These are phyloP conservation scores for Centrapalus pauciflorus DNA, from an alignment of 129 eudicot genomes.

Conservation along the genomic window DNA sequence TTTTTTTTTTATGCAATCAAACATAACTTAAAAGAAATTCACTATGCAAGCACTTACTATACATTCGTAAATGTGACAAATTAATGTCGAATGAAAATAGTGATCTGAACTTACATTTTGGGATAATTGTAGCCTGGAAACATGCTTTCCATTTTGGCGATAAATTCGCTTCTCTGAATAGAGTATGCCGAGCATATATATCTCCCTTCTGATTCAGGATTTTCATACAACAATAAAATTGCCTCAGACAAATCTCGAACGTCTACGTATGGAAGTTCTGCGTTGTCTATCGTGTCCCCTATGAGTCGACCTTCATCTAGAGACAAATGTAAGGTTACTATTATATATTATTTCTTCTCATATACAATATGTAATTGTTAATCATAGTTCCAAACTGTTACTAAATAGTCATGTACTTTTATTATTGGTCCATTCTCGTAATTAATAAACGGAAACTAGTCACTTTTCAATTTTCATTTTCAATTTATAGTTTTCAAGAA, in stretches of 20 bases:
- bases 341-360: neutral
- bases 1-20: neutral
- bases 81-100: neutral
- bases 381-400: too few relatives aligned
- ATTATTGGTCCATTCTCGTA: too few relatives aligned
- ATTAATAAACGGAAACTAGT: too few relatives aligned
- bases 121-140: conserved; percentile 40
- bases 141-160: conserved; percentile 31
- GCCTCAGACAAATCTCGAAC: conserved; percentile 38
- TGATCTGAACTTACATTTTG: conserved; percentile 23
- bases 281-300: conserved; percentile 11
- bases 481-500: too few relatives aligned
- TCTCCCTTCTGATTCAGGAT: conserved; percentile 39
- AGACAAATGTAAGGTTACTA: neutral
- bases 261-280: conserved; percentile 18
- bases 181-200: conserved; percentile 36
- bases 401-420: too few relatives aligned
- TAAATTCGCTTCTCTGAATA: conserved; percentile 12
- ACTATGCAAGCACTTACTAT: neutral
- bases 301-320: conserved; percentile 23
- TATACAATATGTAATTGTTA: neutral
- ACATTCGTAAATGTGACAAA: neutral
- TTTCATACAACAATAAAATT: conserved; percentile 32
- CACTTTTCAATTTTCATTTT: too few relatives aligned
- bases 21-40: neutral